Evolutionary conservation across 2,329 filamentous ascomycete genomes (phyloP).

Genomic region (Ophiostoma fasciatum): DNA sequence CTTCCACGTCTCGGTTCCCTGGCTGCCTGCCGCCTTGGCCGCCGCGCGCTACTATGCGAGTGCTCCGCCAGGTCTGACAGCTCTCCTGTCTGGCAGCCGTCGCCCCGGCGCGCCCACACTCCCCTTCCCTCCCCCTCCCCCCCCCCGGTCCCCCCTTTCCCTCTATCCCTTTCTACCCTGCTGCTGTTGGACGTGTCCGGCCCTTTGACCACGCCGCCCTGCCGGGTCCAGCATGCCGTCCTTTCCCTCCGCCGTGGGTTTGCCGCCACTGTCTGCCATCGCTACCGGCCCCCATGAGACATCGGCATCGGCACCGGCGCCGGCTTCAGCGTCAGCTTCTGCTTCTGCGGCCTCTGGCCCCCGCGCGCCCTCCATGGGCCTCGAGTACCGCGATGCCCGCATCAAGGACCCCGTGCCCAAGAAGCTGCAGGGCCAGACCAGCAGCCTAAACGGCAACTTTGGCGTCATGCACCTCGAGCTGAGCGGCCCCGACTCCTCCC

Average conservation of each 20-base stretch:
- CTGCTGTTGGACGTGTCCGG: too few species aligned
- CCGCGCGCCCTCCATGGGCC: too few species aligned
- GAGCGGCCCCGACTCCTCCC: constrained; percentile 25
- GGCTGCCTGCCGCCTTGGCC: too few species aligned
- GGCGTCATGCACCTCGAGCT: constrained; percentile 48
- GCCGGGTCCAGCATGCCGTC: constrained; percentile 8
- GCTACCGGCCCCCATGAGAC: constrained; percentile 6
- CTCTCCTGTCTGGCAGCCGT: constrained; percentile 10
- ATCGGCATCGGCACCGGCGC: too few species aligned
- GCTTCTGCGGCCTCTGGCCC: too few species aligned
- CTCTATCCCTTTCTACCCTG: too few species aligned
- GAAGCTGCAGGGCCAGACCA: constrained; percentile 44
- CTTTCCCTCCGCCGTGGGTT: constrained; percentile 6
- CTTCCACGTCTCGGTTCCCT: too few species aligned
- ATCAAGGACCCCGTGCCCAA: constrained; percentile 44
- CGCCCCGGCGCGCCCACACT: too few species aligned
- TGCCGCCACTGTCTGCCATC: constrained; percentile 10
- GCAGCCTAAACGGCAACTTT: constrained; percentile 44
- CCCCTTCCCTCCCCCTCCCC: too few species aligned
- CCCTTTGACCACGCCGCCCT: too few species aligned
- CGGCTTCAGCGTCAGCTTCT: too few species aligned
- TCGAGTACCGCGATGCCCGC: constrained; percentile 26
- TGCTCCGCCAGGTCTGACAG: constrained; percentile 6
- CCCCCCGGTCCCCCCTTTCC: too few species aligned
- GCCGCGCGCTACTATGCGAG: constrained; percentile 9